Percentiles rank a stretch among this genome's conserved stretches.
These are phyloP conservation scores for Penicillium concentricum DNA, from an alignment of 2,329 filamentous ascomycete genomes.

Conservation along the genomic window DNA sequence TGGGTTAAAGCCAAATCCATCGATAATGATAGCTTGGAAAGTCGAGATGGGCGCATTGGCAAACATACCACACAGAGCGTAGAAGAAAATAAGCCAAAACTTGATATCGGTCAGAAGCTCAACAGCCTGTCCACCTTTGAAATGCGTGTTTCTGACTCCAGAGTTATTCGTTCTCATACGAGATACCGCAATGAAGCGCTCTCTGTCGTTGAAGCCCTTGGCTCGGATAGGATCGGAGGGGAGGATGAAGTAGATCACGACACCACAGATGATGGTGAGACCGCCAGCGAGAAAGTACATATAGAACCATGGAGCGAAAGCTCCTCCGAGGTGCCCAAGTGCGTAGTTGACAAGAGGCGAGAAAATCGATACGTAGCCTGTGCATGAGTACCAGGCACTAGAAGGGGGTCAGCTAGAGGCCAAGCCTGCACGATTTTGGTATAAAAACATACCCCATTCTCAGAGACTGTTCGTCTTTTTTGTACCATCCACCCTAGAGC, in stretches of 20 bases:
- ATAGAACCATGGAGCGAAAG: slow-evolving; percentile 14
- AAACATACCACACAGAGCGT: slow-evolving; percentile 44
- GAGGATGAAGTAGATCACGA: neutral
- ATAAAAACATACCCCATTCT: neutral
- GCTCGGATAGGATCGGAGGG: neutral
- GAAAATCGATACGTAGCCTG: slow-evolving; percentile 47
- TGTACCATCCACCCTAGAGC: neutral
- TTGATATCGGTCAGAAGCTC: neutral
- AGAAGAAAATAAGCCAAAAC: slow-evolving; percentile 30
- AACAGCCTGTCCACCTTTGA: slow-evolving; percentile 46
- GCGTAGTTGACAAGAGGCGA: slow-evolving; percentile 52
- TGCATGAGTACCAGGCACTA: slow-evolving; percentile 45
- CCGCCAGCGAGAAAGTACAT: neutral
- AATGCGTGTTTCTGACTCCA: slow-evolving; percentile 42
- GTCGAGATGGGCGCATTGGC: slow-evolving; percentile 48
- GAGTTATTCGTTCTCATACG: slow-evolving; percentile 29
- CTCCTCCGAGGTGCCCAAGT: slow-evolving; percentile 36
- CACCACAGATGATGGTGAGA: neutral
- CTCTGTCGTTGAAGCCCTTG: neutral
- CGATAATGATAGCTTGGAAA: slow-evolving; percentile 49
- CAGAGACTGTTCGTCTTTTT: neutral
- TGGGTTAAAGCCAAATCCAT: slow-evolving; percentile 45
- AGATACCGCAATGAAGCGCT: slow-evolving; percentile 25
- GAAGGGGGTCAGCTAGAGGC: neutral
- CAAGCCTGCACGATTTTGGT: neutral